Base-by-base conservation (phyloP, 768 basidiomycete species). In the Auricularia auricula-judae region DNA sequence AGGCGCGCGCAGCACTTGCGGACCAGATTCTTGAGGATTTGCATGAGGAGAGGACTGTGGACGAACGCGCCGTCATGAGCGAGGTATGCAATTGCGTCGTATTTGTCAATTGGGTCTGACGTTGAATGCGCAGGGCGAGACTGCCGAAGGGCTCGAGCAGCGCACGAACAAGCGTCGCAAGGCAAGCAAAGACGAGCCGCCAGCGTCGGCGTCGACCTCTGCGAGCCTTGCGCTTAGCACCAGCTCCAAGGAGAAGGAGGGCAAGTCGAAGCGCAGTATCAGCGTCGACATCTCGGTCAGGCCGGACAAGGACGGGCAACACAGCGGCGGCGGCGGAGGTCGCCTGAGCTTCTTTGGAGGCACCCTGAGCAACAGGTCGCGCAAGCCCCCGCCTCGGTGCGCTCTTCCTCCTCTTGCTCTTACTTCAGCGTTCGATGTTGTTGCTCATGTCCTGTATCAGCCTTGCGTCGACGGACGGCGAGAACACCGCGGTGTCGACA, bases 261-360 rank as follows among this genome's bases (percentile, higher is more conserved):
- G 77, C 29, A 79, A 83, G 65, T 66, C 72, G 18, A 86, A 83
- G 74, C 81, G 80, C 66, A 81, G 80, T 65, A 59, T 76, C 16
- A 42, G 39, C 39, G 39, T 42, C 39, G 39, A 42, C 87, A 88
- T 62, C 76, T 79, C 67, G 18, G 58, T 23, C 34, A 76, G 63
- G 71, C 56, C 21, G 56, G 14, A 59, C 56, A 59, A n/a, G n/a
- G 53, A n/a, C 53, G n/a, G 29, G n/a, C 53, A 54, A 18, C 18
- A 29, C 53, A 54, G 29, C 53, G 53, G n/a, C 39, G 39, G 29
- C 53, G 72, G 12, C 70, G 29, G 56, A 33, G 87, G 89, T 51
- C 78, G 90, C n/a, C 73, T 90, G 66, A 93, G 92, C 70, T 85
- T 96, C 70, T 96, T 97, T 70, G 90, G 89, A 14, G 81, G 79